Percentiles rank a stretch among this genome's conserved stretches.
These are phyloP conservation scores for Macrophomina phaseolina DNA, from an alignment of 2,329 filamentous ascomycete species.

Conservation along the genomic window DNA sequence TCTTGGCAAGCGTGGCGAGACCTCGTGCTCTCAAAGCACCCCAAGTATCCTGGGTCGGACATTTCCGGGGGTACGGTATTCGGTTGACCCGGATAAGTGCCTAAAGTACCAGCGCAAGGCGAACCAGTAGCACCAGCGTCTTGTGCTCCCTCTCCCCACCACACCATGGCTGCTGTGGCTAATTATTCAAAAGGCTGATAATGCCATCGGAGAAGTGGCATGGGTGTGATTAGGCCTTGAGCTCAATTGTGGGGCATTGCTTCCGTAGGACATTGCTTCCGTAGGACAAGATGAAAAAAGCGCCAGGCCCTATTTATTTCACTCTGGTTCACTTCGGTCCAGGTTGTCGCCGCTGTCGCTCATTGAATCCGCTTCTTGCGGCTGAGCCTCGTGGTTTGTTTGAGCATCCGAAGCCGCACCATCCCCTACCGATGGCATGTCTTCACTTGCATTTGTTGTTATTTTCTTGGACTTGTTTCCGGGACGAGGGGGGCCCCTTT, in stretches of 20 bases:
- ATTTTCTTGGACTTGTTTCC: not conserved
- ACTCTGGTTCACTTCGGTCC: not conserved
- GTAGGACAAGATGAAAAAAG: not conserved
- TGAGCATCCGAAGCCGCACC: not conserved
- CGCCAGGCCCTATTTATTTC: not conserved
- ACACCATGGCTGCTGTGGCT: not conserved
- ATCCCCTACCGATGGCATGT: not conserved
- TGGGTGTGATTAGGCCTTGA: too few species aligned
- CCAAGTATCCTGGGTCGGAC: not conserved
- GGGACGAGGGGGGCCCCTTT: not conserved
- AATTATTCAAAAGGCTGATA: not conserved
- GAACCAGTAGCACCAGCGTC: not conserved
- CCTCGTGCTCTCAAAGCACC: not conserved
- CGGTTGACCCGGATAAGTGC: constrained; percentile 5
- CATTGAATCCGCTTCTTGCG: not conserved
- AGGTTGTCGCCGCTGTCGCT: not conserved
- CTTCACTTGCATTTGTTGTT: not conserved
- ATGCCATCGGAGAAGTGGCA: too few species aligned
- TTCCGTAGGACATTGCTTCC: not conserved
- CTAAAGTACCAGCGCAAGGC: too few species aligned
- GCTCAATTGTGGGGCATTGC: too few species aligned
- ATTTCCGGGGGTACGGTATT: not conserved
- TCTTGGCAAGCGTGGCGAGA: not conserved
- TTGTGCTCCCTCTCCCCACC: not conserved
- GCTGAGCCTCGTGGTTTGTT: not conserved